phyloP scores from a whole-genome alignment of 768 basidiomycete species.

The Russula earlei region DNA sequence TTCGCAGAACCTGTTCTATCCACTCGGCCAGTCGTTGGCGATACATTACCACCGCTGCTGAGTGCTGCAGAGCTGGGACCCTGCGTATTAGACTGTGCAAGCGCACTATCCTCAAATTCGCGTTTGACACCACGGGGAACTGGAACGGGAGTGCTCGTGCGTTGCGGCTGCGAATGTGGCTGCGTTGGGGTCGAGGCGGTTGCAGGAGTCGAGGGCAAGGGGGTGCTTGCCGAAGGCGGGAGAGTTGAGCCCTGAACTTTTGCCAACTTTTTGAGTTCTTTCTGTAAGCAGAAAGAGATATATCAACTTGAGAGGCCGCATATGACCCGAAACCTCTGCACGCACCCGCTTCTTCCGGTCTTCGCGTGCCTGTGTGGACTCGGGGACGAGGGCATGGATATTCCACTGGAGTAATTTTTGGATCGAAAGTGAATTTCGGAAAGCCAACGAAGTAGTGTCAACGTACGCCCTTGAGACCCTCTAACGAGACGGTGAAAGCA shows the following conservation, averaged over 20 bases:
- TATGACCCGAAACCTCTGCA: conserved; percentile 1
- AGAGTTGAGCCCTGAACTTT: conserved; percentile 14
- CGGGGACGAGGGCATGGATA: conserved; percentile 21
- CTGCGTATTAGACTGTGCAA: conserved; percentile 10
- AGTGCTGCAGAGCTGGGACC: not conserved
- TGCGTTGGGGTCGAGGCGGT: conserved; percentile 4
- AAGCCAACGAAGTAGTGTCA: not conserved
- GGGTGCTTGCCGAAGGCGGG: conserved; percentile 5
- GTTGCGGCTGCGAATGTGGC: conserved; percentile 10
- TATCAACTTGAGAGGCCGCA: not conserved
- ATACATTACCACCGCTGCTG: not conserved
- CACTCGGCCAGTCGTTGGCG: conserved; percentile 1
- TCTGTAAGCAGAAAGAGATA: not conserved
- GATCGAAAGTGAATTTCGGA: not conserved
- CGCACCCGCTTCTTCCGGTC: conserved; percentile 21
- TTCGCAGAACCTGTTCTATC: conserved; percentile 7
- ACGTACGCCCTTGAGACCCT: conserved; percentile 20
- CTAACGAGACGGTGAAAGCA: conserved; percentile 19
- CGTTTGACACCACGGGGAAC: conserved; percentile 19
- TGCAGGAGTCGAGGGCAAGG: conserved; percentile 7
- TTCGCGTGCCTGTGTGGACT: conserved; percentile 21
- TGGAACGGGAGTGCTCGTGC: conserved; percentile 14
- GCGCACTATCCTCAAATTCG: conserved; percentile 14
- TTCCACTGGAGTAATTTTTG: conserved; percentile 15
- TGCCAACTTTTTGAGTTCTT: conserved; percentile 21